Conservation (phyloP, 2,329 filamentous ascomycete species). For the Fusarium illudens region DNA sequence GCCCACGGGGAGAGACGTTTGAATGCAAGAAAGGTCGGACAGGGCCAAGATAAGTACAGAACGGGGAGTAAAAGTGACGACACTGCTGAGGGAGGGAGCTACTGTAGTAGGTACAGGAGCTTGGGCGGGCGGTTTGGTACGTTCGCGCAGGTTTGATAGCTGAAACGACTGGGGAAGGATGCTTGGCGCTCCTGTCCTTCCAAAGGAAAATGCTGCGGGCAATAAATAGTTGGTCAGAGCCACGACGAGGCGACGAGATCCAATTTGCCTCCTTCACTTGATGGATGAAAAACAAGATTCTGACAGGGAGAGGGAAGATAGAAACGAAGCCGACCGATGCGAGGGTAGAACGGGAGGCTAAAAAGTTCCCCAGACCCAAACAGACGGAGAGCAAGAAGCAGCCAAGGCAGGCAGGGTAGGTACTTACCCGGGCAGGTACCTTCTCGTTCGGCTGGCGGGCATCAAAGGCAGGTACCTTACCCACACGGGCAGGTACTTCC, state of each 20-base stretch:
- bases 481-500: conserved; percentile 4
- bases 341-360: conserved; percentile 5
- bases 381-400: background rate
- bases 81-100: conserved; percentile 22
- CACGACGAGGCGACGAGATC: background rate
- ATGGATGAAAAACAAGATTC: background rate
- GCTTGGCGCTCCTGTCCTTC: conserved; percentile 8
- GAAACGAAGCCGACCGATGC: background rate
- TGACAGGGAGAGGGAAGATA: background rate
- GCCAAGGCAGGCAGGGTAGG: too few species aligned
- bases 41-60: background rate
- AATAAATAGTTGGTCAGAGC: too few species aligned
- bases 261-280: background rate
- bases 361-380: conserved; percentile 2
- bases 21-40: conserved; percentile 8
- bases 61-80: conserved; percentile 20
- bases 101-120: background rate
- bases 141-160: background rate
- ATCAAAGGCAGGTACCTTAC: background rate
- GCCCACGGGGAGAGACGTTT: background rate
- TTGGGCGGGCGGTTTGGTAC: background rate
- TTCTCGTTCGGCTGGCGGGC: background rate
- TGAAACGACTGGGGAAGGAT: conserved; percentile 2
- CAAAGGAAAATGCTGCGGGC: background rate
- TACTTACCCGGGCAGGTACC: conserved; percentile 25